Base-by-base conservation (phyloP, 1,284 basidiomycete species). In the Fomitopsis pinicola region DNA sequence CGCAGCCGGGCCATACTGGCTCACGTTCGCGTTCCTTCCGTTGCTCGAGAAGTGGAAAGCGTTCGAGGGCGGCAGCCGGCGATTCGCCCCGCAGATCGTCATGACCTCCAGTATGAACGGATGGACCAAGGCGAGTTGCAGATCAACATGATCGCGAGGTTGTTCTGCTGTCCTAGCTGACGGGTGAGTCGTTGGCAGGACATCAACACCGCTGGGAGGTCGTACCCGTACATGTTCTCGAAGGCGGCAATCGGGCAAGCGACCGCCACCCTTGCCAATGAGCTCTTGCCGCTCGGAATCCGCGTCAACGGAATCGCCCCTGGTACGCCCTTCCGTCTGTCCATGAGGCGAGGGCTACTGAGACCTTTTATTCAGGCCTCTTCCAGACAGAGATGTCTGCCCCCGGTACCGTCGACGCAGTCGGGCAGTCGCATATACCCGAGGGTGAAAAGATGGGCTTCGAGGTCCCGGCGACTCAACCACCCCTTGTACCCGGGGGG, bases 281-380 rank as follows among this genome's bases (percentile, higher is more conserved):
- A 82, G 66, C 71, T 83, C 0, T 70, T 82, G 9, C 81, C 81
- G 1, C 72, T 82, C n/a, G 80, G 81, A 1, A 79, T 83, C 58
- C 72, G 81, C n/a, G 82, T 83, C n/a, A 83, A 82, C 65, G 81
- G 81, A 4, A 83, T 82, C 55, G 81, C 82, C 3, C 81, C 81
- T 6, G 80, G 78, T 73, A 60, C 58, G 68, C 60, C 28, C 38
- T 26, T 3, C 57, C 38, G 12, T 5, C 12, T 6, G 5, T 9
- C 12, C 19, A 10, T 36, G 12, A 26, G 33, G 5, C 40, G 36
- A 12, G 45, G 42, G 36, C 30, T 5, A n/a, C 10, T 54, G 35
- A 36, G 7, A 5, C 45, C 2, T 38, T 3, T 15, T 33, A 2
- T 55, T 40, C 44, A 71, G 73, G 72, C 22, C 63, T 75, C n/a